Conservation (phyloP, 768 basidiomycete genomes). For the Melanogaster broomeanus region DNA sequence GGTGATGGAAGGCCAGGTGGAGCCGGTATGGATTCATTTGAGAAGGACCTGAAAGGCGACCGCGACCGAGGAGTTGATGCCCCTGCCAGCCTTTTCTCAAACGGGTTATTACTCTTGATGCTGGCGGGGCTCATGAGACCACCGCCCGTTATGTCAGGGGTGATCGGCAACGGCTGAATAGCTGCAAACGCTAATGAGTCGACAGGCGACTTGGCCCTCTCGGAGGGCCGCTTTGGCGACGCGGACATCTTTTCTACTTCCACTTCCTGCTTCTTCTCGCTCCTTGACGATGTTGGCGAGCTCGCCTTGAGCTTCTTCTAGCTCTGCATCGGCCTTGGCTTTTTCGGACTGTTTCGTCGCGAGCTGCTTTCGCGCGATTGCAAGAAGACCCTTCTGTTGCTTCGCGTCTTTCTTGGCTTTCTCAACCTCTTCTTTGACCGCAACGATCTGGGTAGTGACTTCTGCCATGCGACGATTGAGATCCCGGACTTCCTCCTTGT, state of each 20-base stretch:
- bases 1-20: conserved; percentile 31
- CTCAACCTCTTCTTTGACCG: conserved; percentile 75
- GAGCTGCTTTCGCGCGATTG: conserved; percentile 94
- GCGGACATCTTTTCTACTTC: conserved; percentile 40
- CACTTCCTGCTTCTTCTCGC: conserved; percentile 53
- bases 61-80: conserved; percentile 46
- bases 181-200: conserved; percentile 62
- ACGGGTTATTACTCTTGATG: conserved; percentile 88
- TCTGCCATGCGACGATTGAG: conserved; percentile 85
- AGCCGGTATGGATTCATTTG: conserved; percentile 37
- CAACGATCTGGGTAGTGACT: conserved; percentile 69
- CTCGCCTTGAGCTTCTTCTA: conserved; percentile 65
- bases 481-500: conserved; percentile 92
- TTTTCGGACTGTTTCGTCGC: conserved; percentile 79
- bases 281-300: conserved; percentile 53
- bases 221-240: conserved; percentile 10
- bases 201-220: conserved; percentile 41
- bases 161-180: conserved; percentile 68
- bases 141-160: conserved; percentile 58
- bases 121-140: conserved; percentile 43
- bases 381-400: conserved; percentile 93
- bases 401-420: conserved; percentile 91
- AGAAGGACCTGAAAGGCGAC: conserved; percentile 62
- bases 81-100: conserved; percentile 68
- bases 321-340: conserved; percentile 68